These are phyloP conservation scores for Cytospora mali DNA, from an alignment of 2,329 filamentous ascomycete species.

Conservation along the genomic window DNA sequence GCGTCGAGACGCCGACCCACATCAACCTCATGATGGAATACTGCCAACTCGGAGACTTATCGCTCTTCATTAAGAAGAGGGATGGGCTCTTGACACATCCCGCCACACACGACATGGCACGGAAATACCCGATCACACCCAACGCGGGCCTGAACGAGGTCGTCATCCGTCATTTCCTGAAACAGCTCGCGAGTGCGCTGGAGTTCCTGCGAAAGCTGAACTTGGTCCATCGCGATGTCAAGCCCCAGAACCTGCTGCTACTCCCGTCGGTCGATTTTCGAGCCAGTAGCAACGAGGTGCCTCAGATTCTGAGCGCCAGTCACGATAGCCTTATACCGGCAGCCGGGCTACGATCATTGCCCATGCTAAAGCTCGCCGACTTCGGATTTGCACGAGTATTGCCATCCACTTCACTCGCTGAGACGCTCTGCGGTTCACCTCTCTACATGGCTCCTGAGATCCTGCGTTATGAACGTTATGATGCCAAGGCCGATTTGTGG, in stretches of 20 bases:
- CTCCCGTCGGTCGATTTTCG: conserved; percentile 79
- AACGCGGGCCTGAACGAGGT: conserved; percentile 93
- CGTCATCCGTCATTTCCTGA: conserved; percentile 92
- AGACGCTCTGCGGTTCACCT: conserved; percentile 94
- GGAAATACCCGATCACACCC: conserved; percentile 84
- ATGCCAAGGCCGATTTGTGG: conserved; percentile 96
- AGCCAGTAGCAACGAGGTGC: conserved; percentile 59
- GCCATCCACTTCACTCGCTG: conserved; percentile 86
- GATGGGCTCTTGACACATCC: conserved; percentile 78
- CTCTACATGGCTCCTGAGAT: conserved; percentile 99
- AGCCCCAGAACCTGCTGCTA: conserved; percentile 92
- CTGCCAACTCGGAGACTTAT: conserved; percentile 92
- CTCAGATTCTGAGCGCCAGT: conserved; percentile 75
- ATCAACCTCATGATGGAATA: conserved; percentile 99
- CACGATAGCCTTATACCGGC: conserved; percentile 80
- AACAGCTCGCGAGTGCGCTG: conserved; percentile 90
- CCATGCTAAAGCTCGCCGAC: conserved; percentile 96
- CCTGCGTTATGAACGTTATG: conserved; percentile 93
- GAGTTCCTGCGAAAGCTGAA: conserved; percentile 84
- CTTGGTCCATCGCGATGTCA: conserved; percentile 94
- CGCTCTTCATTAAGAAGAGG: conserved; percentile 93
- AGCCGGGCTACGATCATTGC: conserved; percentile 79
- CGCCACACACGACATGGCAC: conserved; percentile 85
- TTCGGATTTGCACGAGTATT: conserved; percentile 97
- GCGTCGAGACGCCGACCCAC: conserved; percentile 80